A percentile compares a stretch with the other conserved stretches of the same genome.
phyloP scores from a whole-genome alignment of 495 filamentous ascomycete species.

The Penicillium diatomitis region DNA sequence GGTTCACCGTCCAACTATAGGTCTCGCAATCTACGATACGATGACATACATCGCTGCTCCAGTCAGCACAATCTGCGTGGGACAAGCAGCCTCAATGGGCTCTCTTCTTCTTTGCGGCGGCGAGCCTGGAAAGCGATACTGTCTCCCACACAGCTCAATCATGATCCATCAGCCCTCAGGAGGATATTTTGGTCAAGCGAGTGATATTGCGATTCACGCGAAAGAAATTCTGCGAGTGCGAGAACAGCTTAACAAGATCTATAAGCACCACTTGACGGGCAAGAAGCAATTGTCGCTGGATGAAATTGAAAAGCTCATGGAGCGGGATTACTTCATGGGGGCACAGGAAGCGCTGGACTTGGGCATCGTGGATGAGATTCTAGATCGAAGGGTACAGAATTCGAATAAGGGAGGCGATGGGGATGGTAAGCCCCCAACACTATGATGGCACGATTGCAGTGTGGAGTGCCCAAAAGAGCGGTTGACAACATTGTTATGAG shows the following conservation, averaged over 20 bases:
- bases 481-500: too few species aligned
- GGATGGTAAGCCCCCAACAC: slow-evolving; percentile 12
- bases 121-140: slow-evolving; percentile 74
- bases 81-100: slow-evolving; percentile 93
- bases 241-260: slow-evolving; percentile 81
- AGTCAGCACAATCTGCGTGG: slow-evolving; percentile 89
- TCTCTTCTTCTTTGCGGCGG: slow-evolving; percentile 82
- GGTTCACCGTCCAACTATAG: slow-evolving; percentile 15
- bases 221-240: slow-evolving; percentile 89
- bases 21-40: slow-evolving; percentile 96
- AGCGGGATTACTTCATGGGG: slow-evolving; percentile 89
- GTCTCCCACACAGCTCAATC: slow-evolving; percentile 81
- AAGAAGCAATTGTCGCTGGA: slow-evolving; percentile 58
- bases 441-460: background rate
- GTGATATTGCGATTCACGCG: slow-evolving; percentile 91
- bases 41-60: slow-evolving; percentile 95
- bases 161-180: slow-evolving; percentile 97
- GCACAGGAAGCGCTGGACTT: slow-evolving; percentile 80
- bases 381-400: slow-evolving; percentile 47
- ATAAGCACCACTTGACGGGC: slow-evolving; percentile 70
- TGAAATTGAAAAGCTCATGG: slow-evolving; percentile 88
- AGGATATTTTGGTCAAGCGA: slow-evolving; percentile 82
- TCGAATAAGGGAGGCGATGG: slow-evolving; percentile 20
- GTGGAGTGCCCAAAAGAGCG: too few species aligned
- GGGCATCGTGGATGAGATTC: slow-evolving; percentile 85